Evolutionary conservation across 352 stramenopile genomes (phyloP).

Genomic region (Globisporangium polare): DNA sequence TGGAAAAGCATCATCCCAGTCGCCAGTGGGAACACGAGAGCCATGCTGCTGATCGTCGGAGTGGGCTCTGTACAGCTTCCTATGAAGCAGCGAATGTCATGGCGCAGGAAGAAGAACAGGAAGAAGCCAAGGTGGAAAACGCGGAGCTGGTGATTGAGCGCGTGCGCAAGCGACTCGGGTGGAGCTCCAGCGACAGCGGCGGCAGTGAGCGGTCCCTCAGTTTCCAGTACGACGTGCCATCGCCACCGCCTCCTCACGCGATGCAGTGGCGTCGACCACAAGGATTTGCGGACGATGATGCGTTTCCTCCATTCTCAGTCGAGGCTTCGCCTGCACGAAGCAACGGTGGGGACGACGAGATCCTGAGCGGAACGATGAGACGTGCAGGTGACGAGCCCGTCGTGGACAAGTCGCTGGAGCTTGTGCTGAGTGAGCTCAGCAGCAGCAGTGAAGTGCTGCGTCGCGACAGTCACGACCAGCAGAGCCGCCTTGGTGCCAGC

Average conservation of each 20-base stretch:
- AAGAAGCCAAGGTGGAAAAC: conserved; percentile 27
- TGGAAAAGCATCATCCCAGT: background rate
- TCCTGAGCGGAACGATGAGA: conserved; percentile 5
- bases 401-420: background rate
- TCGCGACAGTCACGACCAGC: background rate
- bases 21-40: background rate
- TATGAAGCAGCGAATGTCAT: background rate
- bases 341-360: background rate
- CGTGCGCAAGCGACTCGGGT: conserved; percentile 50
- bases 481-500: background rate
- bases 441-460: background rate
- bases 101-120: conserved; percentile 4
- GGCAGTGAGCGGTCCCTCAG: background rate
- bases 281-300: too few species aligned
- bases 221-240: background rate
- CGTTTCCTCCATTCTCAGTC: background rate
- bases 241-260: background rate
- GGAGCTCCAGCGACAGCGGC: conserved; percentile 12
- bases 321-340: background rate
- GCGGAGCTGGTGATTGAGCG: conserved; percentile 57
- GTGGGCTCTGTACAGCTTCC: background rate
- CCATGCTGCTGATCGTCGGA: background rate
- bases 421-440: background rate
- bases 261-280: background rate
- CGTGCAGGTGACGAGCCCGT: background rate